A percentile compares a stretch with the other conserved stretches of the same genome.
phyloP scores from a whole-genome alignment of 306 rosid species.

The Quercus variabilis region DNA sequence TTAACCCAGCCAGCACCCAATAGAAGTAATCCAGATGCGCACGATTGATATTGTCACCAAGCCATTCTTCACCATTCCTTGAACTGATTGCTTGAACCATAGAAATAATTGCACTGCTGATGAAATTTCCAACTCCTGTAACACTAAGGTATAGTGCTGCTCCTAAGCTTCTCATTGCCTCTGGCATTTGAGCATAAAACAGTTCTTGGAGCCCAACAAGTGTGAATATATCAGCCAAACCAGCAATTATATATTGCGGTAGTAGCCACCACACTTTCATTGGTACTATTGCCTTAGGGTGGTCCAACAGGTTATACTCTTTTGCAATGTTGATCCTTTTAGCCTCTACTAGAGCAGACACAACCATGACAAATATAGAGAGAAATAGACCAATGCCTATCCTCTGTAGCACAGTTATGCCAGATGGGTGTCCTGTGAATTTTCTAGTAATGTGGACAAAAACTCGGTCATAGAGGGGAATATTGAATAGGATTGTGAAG shows the following conservation, averaged over 20 bases:
- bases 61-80: conserved; percentile 16
- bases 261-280: conserved; percentile 51
- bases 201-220: conserved; percentile 35
- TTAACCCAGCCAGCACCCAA: conserved; percentile 38
- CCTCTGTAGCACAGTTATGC: conserved; percentile 65
- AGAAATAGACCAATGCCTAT: conserved; percentile 61
- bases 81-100: too few relatives aligned
- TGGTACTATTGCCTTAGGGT: conserved; percentile 31
- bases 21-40: conserved; percentile 40
- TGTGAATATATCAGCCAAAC: conserved; percentile 25
- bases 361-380: conserved; percentile 53
- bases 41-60: conserved; percentile 35
- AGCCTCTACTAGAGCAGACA: conserved; percentile 48
- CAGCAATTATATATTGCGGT: conserved; percentile 37
- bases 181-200: conserved; percentile 48
- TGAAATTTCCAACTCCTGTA: background rate
- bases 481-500: conserved; percentile 29
- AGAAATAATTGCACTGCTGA: too few relatives aligned
- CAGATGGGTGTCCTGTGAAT: conserved; percentile 40
- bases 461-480: conserved; percentile 58
- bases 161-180: conserved; percentile 40
- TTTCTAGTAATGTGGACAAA: conserved; percentile 40
- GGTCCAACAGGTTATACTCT: conserved; percentile 23
- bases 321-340: conserved; percentile 32
- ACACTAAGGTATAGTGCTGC: conserved; percentile 28